Evolutionary conservation across 176 grass and related monocot species (phyloP).

Genomic region (Bothriochloa decipiens): DNA sequence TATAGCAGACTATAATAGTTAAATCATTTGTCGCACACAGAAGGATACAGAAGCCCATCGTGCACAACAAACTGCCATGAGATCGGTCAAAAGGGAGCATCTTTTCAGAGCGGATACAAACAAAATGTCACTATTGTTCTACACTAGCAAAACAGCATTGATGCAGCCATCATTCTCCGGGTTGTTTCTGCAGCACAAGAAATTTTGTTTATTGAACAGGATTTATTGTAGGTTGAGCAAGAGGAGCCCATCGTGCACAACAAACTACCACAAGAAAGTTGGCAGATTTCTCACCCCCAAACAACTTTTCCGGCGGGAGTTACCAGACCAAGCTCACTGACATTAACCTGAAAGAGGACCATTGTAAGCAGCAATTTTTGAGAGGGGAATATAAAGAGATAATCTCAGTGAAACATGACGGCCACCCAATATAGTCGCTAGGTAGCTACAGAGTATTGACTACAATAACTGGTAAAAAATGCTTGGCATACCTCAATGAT

Average conservation of each 20-base stretch:
- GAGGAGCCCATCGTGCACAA: no score
- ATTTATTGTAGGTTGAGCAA: background rate
- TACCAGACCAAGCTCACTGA: conserved; percentile 90
- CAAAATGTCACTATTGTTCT: conserved; percentile 10
- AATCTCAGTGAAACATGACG: background rate
- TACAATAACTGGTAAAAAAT: background rate
- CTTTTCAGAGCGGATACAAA: background rate
- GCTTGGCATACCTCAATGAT: conserved; percentile 75
- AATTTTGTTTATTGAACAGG: conserved; percentile 5
- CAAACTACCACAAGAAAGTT: no score
- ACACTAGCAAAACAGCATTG: conserved; percentile 88
- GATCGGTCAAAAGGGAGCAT: background rate
- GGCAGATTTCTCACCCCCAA: conserved; percentile 68
- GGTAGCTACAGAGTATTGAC: background rate
- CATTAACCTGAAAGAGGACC: conserved; percentile 67
- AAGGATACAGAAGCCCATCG: background rate
- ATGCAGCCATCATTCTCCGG: conserved; percentile 91
- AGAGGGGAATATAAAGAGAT: background rate
- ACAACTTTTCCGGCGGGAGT: conserved; percentile 97
- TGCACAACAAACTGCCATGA: background rate
- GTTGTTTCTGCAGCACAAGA: conserved; percentile 72
- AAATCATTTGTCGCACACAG: background rate
- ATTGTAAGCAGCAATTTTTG: background rate
- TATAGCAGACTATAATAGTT: background rate
- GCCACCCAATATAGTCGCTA: background rate